Percentiles rank a stretch among this genome's conserved stretches.
Conservation (phyloP, 148 eudicot species). For the Cornus suecica region DNA sequence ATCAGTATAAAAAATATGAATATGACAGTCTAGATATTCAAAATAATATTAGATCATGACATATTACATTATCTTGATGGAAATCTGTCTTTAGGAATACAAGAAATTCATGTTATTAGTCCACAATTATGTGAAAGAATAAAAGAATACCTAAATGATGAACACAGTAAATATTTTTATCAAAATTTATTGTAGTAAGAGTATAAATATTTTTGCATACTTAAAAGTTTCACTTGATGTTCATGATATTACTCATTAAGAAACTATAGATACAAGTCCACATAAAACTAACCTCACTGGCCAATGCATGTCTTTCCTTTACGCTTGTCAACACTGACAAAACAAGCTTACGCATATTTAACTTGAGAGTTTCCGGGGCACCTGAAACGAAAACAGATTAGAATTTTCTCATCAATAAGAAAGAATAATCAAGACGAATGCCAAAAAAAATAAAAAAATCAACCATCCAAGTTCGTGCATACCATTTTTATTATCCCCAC, state of each 20-base stretch:
- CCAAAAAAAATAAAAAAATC: not conserved
- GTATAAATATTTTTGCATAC: not conserved
- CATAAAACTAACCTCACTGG: conserved; percentile 76
- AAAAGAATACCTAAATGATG: not conserved
- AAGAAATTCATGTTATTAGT: not conserved
- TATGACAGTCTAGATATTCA: not conserved
- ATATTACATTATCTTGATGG: not conserved
- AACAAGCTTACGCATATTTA: conserved; percentile 79
- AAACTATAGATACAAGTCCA: not conserved
- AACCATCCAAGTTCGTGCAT: conserved; percentile 1
- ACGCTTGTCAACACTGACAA: conserved; percentile 61
- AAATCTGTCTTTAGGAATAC: not conserved
- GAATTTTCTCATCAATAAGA: not conserved
- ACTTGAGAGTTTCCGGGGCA: conserved; percentile 65
- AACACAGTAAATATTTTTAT: no score
- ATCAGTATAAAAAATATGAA: not conserved
- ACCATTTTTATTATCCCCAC: conserved; percentile 96
- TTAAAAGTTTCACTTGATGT: not conserved
- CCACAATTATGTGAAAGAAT: not conserved
- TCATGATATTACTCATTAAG: not conserved
- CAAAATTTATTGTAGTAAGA: no score
- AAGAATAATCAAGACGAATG: not conserved
- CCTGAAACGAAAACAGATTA: conserved; percentile 41
- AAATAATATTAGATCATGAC: not conserved
- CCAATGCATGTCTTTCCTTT: conserved; percentile 76